Evolutionary conservation across 305 asterid genomes (phyloP), one percentile per base, ranked within the genome.

Genomic region (Fraxinus baroniana): DNA sequence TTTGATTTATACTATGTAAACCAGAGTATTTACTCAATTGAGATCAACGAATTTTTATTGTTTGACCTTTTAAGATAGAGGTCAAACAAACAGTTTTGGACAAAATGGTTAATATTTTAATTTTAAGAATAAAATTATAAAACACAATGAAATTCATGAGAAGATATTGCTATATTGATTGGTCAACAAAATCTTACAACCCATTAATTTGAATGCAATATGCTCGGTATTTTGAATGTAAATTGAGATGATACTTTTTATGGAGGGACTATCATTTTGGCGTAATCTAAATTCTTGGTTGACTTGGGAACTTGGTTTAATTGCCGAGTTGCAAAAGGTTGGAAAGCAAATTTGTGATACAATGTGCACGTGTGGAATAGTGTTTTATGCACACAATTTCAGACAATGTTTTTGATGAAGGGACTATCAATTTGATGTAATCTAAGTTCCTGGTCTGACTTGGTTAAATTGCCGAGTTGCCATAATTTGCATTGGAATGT

Each of bases 161-260:
- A 64, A 22, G 32, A 64, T 64, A 64, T 3, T 64, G 73, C 32
- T 26, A 26, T 24, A 64, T 64, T 26, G 35, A 64, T 24, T 24
- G 35, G 3, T 64, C 35, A 24, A 22, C 24, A 3, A 64, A 62
- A 64, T 4, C 2, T 8, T 7, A 1, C 7, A 64, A 64, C 35
- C 35, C 17, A 64, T 64, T 24, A 9, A 64, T 24, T 64, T 7
- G 26, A 10, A 18, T 7, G 68, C 28, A 18, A 18, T 18, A 6
- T 57, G 28, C 68, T 57, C 0, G 30, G 12, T 76, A 26, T 62
- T 44, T 73, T 35, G 18, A 84, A 41, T 46, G 46, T 70, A 79
- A 46, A 80, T 52, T 79, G 26, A 57, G 79, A 78, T 36, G 46
- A 80, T 84, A 55, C 79, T 76, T 17, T 76, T 77, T 12, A 35